Evolutionary conservation across 177 flowering plant species (phyloP).

Genomic region (Telopea speciosissima): DNA sequence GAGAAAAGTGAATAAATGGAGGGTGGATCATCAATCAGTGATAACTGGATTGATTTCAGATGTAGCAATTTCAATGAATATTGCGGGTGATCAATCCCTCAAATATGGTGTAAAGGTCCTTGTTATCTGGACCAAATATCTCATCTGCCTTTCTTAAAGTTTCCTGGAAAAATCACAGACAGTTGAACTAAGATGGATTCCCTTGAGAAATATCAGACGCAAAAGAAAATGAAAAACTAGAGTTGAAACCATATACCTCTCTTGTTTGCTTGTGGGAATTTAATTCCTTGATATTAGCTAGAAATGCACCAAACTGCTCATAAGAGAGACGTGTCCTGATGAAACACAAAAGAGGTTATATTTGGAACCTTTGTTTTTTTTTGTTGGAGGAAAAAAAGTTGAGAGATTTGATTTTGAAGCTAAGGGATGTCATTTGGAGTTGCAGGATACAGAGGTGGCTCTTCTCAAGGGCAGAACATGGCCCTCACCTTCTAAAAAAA

Average conservation of each 20-base stretch:
- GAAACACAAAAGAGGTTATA: constrained; percentile 2
- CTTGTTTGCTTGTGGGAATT: constrained; percentile 86
- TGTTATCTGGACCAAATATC: constrained; percentile 80
- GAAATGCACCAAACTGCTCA: constrained; percentile 88
- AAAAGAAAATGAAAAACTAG: not conserved
- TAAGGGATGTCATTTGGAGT: not conserved
- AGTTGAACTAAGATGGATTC: not conserved
- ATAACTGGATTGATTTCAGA: too few relatives aligned
- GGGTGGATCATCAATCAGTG: not conserved
- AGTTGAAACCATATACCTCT: constrained; percentile 42
- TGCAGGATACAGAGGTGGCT: not conserved
- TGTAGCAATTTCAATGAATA: constrained; percentile 29
- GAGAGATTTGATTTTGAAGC: not conserved
- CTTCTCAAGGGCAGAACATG: too few relatives aligned
- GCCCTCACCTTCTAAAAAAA: too few relatives aligned
- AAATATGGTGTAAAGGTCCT: constrained; percentile 67
- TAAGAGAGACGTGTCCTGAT: constrained; percentile 79
- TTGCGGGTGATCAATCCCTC: constrained; percentile 73
- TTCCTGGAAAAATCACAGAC: constrained; percentile 42
- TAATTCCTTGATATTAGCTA: constrained; percentile 87
- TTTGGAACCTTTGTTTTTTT: not conserved
- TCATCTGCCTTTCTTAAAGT: constrained; percentile 78
- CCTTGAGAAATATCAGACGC: not conserved
- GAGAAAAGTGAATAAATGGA: not conserved
- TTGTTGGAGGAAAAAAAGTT: too few relatives aligned